Evolutionary conservation across 345 rosid genomes (phyloP).

Genomic region (Passiflora organensis): DNA sequence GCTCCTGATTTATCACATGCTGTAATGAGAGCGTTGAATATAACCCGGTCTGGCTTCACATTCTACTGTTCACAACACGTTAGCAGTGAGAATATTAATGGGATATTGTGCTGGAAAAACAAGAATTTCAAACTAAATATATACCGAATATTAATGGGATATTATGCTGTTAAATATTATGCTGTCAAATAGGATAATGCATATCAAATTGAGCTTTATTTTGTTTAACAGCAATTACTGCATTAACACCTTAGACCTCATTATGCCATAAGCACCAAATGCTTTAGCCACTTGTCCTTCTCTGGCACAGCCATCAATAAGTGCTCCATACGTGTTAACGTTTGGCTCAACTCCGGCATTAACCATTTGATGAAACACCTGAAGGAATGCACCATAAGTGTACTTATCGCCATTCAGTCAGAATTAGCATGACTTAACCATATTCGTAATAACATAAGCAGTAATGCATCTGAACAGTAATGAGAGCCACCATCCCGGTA

Average conservation of each 20-base stretch:
- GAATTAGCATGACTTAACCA: not conserved
- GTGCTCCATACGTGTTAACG: constrained; percentile 87
- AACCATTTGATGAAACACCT: constrained; percentile 95
- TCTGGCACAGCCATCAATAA: constrained; percentile 86
- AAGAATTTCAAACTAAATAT: too few species aligned
- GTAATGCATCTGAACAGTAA: not conserved
- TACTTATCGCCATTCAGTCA: not conserved
- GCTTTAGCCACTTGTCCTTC: constrained; percentile 92
- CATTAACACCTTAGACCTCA: constrained; percentile 81
- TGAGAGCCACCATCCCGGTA: not conserved
- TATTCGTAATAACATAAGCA: not conserved
- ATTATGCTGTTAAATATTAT: too few species aligned
- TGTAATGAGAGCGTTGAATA: constrained; percentile 91
- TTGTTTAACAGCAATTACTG: not conserved
- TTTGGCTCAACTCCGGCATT: constrained; percentile 91
- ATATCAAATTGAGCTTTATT: not conserved
- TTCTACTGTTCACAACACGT: constrained; percentile 79
- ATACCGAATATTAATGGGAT: too few species aligned
- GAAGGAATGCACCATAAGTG: constrained; percentile 8
- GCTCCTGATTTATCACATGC: constrained; percentile 98
- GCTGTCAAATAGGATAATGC: too few species aligned
- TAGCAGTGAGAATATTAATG: constrained; percentile 34
- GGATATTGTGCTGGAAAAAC: constrained; percentile 12
- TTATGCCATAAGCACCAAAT: constrained; percentile 95
- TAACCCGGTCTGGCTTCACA: constrained; percentile 97